Evolutionary conservation across 495 filamentous ascomycete genomes (phyloP), one percentile per base, ranked within the genome.

Genomic region (Gamarada debralockiae): DNA sequence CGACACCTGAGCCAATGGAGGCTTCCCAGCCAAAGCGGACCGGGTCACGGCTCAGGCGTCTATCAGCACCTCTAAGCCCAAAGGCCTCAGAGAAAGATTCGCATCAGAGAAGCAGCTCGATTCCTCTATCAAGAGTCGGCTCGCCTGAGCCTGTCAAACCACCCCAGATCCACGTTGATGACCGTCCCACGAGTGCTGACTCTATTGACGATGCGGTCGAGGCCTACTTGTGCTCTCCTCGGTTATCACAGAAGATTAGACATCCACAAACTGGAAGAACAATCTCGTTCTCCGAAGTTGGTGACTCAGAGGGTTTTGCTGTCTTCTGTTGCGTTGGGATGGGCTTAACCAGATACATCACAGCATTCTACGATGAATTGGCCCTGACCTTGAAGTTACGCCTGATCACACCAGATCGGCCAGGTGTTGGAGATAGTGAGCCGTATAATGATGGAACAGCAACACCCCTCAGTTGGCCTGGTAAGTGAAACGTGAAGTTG

Each of bases 281-380:
- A 20, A 96, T 99, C 57, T 92, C 88, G 17, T 99, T 96, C 67
- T 96, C 92, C 0, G 95, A 99, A 69, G 93, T 99, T 17, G 93
- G 93, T 18, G 90, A 97, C 62, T 87, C 91, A 0, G 81, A 89
- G 45, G 93, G 93, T 9, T 91, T 85, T 63, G 92, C 91, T 7
- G 89, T 99, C 20, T 89, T 99, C 39, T 92, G 91, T 67, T 99
- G 95, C 65, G 89, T 99, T 9, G 93, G 93, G 24, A 99, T 99
- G 93, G 93, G 93, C 1, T 66, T 99, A 50, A 99, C 93, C 5
- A 83, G 93, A 65, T 97, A 95, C 65, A 84, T 99, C 48, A 96
- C 88, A 57, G 90, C 91, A 4, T 99, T 99, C 61, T 99, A 99
- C 61, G 93, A 99, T 66, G 92, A 99, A 64, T 75, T 99, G 53